phyloP scores from a whole-genome alignment of 768 basidiomycete species.

The Scleroderma citrinum region DNA sequence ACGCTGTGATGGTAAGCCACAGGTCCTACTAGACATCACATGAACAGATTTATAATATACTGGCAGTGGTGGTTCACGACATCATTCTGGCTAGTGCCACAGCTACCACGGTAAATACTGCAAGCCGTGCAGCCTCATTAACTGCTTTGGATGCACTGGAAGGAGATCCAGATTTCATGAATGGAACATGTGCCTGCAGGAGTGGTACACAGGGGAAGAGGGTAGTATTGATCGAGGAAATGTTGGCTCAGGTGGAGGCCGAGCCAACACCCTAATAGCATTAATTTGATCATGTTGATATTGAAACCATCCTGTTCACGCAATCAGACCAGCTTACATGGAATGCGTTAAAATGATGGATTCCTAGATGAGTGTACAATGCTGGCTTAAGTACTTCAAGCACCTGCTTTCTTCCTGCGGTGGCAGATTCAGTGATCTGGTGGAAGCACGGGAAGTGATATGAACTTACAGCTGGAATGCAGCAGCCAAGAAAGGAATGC shows the following conservation, averaged over 20 bases:
- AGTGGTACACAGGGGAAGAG: constrained; percentile 28
- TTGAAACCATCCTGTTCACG: too few species aligned
- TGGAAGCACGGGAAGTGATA: not conserved
- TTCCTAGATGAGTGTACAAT: not conserved
- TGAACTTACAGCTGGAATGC: constrained; percentile 55
- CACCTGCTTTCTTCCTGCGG: constrained; percentile 36
- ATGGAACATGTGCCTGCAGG: constrained; percentile 64
- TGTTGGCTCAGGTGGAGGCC: constrained; percentile 21
- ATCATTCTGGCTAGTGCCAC: constrained; percentile 53
- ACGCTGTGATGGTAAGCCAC: constrained; percentile 47
- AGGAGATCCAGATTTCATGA: constrained; percentile 56
- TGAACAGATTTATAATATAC: constrained; percentile 8
- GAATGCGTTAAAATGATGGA: not conserved
- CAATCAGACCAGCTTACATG: not conserved
- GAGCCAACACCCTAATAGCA: constrained; percentile 4
- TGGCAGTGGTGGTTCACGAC: constrained; percentile 62
- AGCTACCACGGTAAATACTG: constrained; percentile 44
- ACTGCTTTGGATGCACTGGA: constrained; percentile 67
- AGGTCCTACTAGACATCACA: constrained; percentile 5
- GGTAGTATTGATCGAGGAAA: constrained; percentile 31
- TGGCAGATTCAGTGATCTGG: constrained; percentile 3
- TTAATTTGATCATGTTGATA: not conserved
- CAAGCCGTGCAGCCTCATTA: constrained; percentile 55
- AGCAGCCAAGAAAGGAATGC: constrained; percentile 61
- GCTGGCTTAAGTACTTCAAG: constrained; percentile 14